phyloP scores from a whole-genome alignment of 2,329 filamentous ascomycete genomes.

The Cercospora janseana region DNA sequence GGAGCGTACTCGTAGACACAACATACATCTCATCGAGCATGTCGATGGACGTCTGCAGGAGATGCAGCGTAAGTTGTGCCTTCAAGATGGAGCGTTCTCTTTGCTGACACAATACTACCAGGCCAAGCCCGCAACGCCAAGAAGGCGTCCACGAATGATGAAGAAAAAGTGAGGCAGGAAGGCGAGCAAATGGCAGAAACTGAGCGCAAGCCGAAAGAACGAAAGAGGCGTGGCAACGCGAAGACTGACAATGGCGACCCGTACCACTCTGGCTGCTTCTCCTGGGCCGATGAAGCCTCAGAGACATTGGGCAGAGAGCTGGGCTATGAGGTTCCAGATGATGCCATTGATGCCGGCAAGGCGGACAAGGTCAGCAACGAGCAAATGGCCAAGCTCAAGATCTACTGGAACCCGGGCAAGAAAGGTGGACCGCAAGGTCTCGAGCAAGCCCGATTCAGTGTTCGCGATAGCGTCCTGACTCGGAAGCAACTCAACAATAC shows the following conservation, averaged over 20 bases:
- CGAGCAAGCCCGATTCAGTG: slow-evolving; percentile 33
- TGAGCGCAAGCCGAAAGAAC: slow-evolving; percentile 26
- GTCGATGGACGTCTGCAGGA: slow-evolving; percentile 31
- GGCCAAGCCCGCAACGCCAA: slow-evolving; percentile 26
- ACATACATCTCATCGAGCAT: slow-evolving; percentile 29
- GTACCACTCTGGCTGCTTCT: slow-evolving; percentile 35
- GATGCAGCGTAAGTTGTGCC: slow-evolving; percentile 31
- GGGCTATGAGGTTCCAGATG: slow-evolving; percentile 27
- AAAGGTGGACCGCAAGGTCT: slow-evolving; percentile 34
- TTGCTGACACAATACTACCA: slow-evolving; percentile 17
- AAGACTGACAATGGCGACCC: slow-evolving; percentile 30
- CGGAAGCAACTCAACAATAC: slow-evolving; percentile 33
- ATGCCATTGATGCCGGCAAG: slow-evolving; percentile 34
- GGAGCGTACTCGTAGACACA: slow-evolving; percentile 28
- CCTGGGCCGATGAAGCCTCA: slow-evolving; percentile 27
- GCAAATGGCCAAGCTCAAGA: slow-evolving; percentile 30
- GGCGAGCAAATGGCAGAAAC: slow-evolving; percentile 19
- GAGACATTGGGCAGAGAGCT: slow-evolving; percentile 18
- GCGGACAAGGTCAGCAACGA: slow-evolving; percentile 28
- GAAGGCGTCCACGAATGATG: slow-evolving; percentile 13
- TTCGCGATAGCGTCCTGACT: slow-evolving; percentile 37
- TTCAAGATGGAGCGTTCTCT: background rate
- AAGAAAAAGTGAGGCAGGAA: slow-evolving; percentile 12
- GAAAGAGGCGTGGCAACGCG: slow-evolving; percentile 21
- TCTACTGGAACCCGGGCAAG: slow-evolving; percentile 39